These are phyloP conservation scores for Aspergillus tamarii DNA, from an alignment of 2,329 filamentous ascomycete genomes.

Conservation along the genomic window DNA sequence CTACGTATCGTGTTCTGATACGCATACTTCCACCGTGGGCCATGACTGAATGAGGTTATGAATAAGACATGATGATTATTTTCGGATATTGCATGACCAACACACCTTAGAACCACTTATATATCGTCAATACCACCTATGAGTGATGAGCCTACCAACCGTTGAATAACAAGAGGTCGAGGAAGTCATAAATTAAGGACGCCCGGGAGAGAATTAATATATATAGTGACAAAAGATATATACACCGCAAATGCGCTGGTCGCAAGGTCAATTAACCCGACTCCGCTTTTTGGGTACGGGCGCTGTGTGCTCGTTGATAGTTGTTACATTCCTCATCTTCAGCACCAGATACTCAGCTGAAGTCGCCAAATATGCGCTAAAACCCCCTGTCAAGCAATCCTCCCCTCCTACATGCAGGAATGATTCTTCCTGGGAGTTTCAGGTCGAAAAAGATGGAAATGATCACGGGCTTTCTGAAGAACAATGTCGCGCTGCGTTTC, in stretches of 20 bases:
- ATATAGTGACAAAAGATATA: neutral
- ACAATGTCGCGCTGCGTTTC: conserved; percentile 46
- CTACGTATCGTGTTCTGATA: neutral
- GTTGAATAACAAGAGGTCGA: neutral
- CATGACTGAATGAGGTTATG: neutral
- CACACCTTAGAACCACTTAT: neutral
- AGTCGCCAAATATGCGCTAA: conserved; percentile 27
- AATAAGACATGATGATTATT: neutral
- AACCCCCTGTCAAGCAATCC: conserved; percentile 14
- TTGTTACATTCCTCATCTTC: conserved; percentile 33
- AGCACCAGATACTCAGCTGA: conserved; percentile 19
- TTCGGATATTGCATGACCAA: neutral
- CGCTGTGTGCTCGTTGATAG: conserved; percentile 29
- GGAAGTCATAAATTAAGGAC: neutral
- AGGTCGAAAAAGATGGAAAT: conserved; percentile 36
- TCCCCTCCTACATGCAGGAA: conserved; percentile 9
- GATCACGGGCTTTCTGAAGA: conserved; percentile 40
- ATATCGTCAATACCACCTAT: neutral
- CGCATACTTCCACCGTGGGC: neutral
- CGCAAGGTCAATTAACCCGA: conserved; percentile 23
- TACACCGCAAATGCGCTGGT: conserved; percentile 15
- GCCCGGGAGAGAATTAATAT: neutral
- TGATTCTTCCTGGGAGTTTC: conserved; percentile 36
- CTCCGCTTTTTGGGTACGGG: conserved; percentile 34
- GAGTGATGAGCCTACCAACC: neutral